A percentile compares a stretch with the other conserved stretches of the same genome.
Evolutionary conservation across 2,329 filamentous ascomycete genomes (phyloP).

Genomic region (Aureobasidium pullulans): DNA sequence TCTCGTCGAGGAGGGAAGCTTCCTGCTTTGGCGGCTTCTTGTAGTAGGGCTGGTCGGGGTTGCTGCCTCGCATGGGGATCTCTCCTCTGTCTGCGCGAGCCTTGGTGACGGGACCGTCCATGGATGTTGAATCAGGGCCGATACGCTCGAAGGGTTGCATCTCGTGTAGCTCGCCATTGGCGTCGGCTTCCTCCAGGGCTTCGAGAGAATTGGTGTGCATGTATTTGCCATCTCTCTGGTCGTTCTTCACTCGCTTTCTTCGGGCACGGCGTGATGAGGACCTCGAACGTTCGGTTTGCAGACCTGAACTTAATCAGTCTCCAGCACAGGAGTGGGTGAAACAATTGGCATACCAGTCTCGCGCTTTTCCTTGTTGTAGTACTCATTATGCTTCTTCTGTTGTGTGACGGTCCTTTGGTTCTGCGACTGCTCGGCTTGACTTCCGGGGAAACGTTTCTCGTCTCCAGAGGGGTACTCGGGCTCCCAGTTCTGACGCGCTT

Average conservation of each 20-base stretch:
- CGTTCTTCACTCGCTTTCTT: constrained; percentile 39
- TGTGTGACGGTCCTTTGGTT: constrained; percentile 36
- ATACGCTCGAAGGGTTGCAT: constrained; percentile 50
- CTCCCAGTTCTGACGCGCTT: constrained; percentile 8
- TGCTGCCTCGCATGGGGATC: constrained; percentile 46
- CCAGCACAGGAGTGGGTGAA: constrained; percentile 20
- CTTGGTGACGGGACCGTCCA: constrained; percentile 50
- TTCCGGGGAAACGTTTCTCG: constrained; percentile 2
- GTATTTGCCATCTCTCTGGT: constrained; percentile 41
- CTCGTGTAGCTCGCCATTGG: constrained; percentile 39
- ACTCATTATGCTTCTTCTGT: constrained; percentile 39
- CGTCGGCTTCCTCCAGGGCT: constrained; percentile 45
- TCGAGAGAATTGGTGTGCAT: constrained; percentile 44
- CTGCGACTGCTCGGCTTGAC: constrained; percentile 11
- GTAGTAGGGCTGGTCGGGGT: constrained; percentile 43
- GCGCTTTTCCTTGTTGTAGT: constrained; percentile 26
- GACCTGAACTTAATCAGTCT: constrained; percentile 17
- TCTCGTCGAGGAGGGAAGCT: constrained; percentile 37
- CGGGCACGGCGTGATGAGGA: constrained; percentile 41
- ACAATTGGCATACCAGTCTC: constrained; percentile 26
- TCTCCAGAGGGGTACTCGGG: constrained; percentile 12
- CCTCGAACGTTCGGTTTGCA: constrained; percentile 38
- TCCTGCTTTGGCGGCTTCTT: constrained; percentile 23
- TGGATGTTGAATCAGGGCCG: constrained; percentile 47
- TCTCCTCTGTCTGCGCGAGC: constrained; percentile 48